These are phyloP conservation scores for Leavenworthia alabamica DNA, from an alignment of 345 rosid species.

Conservation along the genomic window DNA sequence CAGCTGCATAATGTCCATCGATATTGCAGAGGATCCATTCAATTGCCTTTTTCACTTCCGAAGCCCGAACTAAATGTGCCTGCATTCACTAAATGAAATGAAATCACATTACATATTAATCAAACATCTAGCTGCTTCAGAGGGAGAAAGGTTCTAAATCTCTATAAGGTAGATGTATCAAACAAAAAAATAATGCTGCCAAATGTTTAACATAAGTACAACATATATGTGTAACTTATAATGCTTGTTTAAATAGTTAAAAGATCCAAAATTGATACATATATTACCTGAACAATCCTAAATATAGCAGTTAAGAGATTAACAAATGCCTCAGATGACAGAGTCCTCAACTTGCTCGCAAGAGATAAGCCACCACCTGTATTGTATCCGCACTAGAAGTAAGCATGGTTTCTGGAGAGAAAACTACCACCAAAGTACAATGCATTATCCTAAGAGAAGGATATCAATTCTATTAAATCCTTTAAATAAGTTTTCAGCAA, in stretches of 20 bases:
- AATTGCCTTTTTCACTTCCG: conserved; percentile 90
- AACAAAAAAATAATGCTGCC: background rate
- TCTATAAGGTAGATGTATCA: conserved; percentile 6
- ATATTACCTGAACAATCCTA: conserved; percentile 89
- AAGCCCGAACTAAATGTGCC: conserved; percentile 95
- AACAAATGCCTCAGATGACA: conserved; percentile 87
- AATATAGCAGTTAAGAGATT: conserved; percentile 79
- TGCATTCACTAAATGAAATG: conserved; percentile 99
- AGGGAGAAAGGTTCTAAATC: background rate
- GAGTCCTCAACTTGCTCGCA: conserved; percentile 86
- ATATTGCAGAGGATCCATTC: conserved; percentile 95
- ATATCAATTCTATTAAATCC: background rate
- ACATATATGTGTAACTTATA: background rate
- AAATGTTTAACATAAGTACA: background rate
- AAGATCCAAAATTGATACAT: conserved; percentile 23
- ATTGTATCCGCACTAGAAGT: conserved; percentile 24
- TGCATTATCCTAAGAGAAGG: conserved; percentile 8
- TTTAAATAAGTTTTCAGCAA: background rate
- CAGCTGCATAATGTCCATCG: conserved; percentile 84
- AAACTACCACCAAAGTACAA: conserved; percentile 12
- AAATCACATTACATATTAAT: conserved; percentile 76
- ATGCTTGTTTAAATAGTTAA: background rate
- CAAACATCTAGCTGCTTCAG: conserved; percentile 24
- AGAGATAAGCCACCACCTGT: conserved; percentile 86
- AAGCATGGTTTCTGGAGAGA: conserved; percentile 15